Percentiles rank a stretch among this genome's conserved stretches.
Conservation (phyloP, 225 moss, liverwort and hornwort genomes). For the Antitrichia curtipendula region DNA sequence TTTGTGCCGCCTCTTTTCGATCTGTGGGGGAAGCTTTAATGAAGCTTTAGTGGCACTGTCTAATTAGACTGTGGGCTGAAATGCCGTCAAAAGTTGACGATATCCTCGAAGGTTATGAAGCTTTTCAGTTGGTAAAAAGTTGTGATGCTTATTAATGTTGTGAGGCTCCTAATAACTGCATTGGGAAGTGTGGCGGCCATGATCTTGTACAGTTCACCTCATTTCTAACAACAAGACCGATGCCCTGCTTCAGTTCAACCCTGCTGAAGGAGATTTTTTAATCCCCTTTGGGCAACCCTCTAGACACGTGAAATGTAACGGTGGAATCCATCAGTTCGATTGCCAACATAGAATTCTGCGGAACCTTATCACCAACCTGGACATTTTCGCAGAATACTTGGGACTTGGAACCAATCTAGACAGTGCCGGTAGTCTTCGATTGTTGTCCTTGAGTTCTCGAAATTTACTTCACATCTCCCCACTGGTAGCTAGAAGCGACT, state of each 20-base stretch:
- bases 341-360: background rate
- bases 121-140: background rate
- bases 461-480: too few relatives aligned
- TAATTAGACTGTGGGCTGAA: too few relatives aligned
- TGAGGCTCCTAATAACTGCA: background rate
- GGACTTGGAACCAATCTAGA: background rate
- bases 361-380: background rate
- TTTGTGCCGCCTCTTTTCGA: background rate
- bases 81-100: too few relatives aligned
- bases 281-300: background rate
- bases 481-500: background rate
- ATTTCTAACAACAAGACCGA: background rate
- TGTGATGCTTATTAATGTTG: background rate
- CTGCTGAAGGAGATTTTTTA: background rate
- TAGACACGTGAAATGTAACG: background rate
- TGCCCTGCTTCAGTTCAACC: background rate
- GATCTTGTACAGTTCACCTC: background rate
- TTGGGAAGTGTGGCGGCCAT: too few relatives aligned
- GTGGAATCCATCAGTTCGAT: background rate
- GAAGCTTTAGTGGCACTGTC: background rate
- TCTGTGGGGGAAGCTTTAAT: too few relatives aligned
- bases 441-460: background rate
- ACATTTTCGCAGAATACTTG: background rate
- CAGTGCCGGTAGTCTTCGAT: too few relatives aligned
- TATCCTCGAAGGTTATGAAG: too few relatives aligned